Percentiles rank a stretch among this genome's conserved stretches.
Evolutionary conservation across 805 yeast species (phyloP).

Genomic region (Ogataea philodendri): DNA sequence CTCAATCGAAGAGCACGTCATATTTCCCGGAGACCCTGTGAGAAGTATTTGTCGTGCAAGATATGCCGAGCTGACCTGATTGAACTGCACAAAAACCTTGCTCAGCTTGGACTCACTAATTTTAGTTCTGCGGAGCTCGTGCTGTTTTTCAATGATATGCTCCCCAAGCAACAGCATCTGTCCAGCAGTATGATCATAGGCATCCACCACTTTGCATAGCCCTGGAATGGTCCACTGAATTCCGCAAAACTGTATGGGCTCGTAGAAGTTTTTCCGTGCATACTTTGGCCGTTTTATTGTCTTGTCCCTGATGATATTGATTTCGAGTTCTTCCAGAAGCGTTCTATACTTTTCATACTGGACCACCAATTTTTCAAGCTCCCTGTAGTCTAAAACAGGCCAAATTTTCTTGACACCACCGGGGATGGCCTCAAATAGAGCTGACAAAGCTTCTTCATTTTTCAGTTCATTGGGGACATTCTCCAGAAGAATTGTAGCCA

Average conservation of each 20-base stretch:
- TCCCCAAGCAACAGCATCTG: constrained; percentile 11
- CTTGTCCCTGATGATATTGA: constrained; percentile 36
- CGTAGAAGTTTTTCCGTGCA: constrained; percentile 21
- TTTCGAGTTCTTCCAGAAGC: constrained; percentile 40
- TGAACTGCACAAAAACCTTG: constrained; percentile 63
- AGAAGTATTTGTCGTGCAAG: constrained; percentile 60
- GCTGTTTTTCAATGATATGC: constrained; percentile 16
- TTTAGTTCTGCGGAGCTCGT: constrained; percentile 3
- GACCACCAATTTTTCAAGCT: constrained; percentile 34
- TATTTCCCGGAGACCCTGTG: constrained; percentile 40
- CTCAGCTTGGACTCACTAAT: constrained; percentile 23
- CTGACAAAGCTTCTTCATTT: constrained; percentile 28
- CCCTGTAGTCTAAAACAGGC: constrained; percentile 49
- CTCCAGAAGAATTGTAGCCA: constrained; percentile 39
- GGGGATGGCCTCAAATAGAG: constrained; percentile 42
- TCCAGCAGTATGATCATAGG: constrained; percentile 16
- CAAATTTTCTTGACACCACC: constrained; percentile 58
- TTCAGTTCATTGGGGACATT: constrained; percentile 42
- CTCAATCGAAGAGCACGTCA: constrained; percentile 46
- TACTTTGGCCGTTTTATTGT: constrained; percentile 13
- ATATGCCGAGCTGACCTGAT: constrained; percentile 54
- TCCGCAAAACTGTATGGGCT: constrained; percentile 18
- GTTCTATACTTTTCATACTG: constrained; percentile 31
- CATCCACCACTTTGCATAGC: constrained; percentile 20
- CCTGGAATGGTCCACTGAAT: constrained; percentile 22